phyloP scores from a whole-genome alignment of 495 filamentous ascomycete species.

The Xylaria longipes region DNA sequence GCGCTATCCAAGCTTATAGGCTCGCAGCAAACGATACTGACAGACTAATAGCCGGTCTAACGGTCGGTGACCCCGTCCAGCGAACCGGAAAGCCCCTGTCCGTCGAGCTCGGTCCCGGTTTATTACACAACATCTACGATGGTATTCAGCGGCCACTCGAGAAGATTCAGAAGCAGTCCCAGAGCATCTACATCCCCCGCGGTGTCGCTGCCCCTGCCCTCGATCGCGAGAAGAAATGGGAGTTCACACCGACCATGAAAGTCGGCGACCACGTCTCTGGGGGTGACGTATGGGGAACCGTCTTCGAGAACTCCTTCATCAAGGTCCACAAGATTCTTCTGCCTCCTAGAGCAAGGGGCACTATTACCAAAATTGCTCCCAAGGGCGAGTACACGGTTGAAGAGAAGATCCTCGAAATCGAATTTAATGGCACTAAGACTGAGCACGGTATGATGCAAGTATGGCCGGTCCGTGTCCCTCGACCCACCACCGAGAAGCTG shows the following conservation, averaged over 20 bases:
- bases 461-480: slow-evolving; percentile 97
- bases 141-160: slow-evolving; percentile 95
- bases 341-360: slow-evolving; percentile 89
- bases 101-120: slow-evolving; percentile 93
- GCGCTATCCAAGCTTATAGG: slow-evolving; percentile 18
- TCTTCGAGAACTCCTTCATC: slow-evolving; percentile 95
- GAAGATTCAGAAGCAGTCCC: slow-evolving; percentile 74
- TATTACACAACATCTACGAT: slow-evolving; percentile 99
- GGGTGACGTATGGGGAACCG: slow-evolving; percentile 91
- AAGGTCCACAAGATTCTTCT: slow-evolving; percentile 93
- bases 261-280: slow-evolving; percentile 96
- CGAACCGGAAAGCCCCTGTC: slow-evolving; percentile 94
- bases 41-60: slow-evolving; percentile 76
- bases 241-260: slow-evolving; percentile 89
- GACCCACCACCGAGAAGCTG: slow-evolving; percentile 88
- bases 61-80: slow-evolving; percentile 89
- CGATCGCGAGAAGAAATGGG: slow-evolving; percentile 90
- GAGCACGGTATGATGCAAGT: slow-evolving; percentile 97
- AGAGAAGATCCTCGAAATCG: slow-evolving; percentile 92
- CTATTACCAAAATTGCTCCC: slow-evolving; percentile 86
- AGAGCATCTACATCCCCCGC: slow-evolving; percentile 96
- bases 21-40: slow-evolving; percentile 24
- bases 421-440: slow-evolving; percentile 95
- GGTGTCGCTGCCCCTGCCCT: slow-evolving; percentile 90
- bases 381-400: slow-evolving; percentile 93